Evolutionary conservation across 306 rosid genomes (phyloP), one percentile per base, ranked within the genome.

Genomic region (Purshia tridentata): DNA sequence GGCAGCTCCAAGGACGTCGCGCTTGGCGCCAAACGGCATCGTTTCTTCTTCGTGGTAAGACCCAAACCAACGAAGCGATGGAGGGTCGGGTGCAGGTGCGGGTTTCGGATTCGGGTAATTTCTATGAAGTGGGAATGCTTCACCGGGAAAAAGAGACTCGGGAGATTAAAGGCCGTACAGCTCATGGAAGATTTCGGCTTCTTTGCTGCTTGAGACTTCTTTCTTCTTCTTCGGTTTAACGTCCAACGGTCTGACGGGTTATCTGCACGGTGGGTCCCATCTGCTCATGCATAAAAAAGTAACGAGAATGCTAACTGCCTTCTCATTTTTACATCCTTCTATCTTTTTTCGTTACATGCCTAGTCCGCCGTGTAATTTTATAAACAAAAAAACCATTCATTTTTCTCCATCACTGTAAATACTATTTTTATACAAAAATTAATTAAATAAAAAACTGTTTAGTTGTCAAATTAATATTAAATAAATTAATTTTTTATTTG

Each of bases 1-100:
- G 85, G 83, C 50, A 84, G 85, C 70, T 84, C 81, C 15, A 81
- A 53, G 64, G 83, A 70, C 49, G 65, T 16, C 19, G 83, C 81
- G 20, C 48, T 40, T 14, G 58, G 64, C 20, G 44, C 50, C 19
- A 78, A 50, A 72, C 73, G 75, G 63, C 85, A 37, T 66, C 77
- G 77, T 70, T 70, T 78, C 6, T 0, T 44, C 48, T 53, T 16
- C 44, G 37, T 62, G 56, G 12, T 42, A 29, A 65, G 58, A 15
- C 65, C 45, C 48, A 70, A 73, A 73, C 29, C 74, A 63, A 10
- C 35, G 35, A 29, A 29, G 35, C 35, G 35, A 29, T 29, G 58
- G 37, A 4, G 19, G 22, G 58, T 55, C 59, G 39, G 61, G 54
- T 58, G 35, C 19, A 16, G 58, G 15, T 8, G 29, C 10, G 62